These are phyloP conservation scores for Cyclotella cryptica DNA, from an alignment of 108 stramenopile species.

Conservation along the genomic window DNA sequence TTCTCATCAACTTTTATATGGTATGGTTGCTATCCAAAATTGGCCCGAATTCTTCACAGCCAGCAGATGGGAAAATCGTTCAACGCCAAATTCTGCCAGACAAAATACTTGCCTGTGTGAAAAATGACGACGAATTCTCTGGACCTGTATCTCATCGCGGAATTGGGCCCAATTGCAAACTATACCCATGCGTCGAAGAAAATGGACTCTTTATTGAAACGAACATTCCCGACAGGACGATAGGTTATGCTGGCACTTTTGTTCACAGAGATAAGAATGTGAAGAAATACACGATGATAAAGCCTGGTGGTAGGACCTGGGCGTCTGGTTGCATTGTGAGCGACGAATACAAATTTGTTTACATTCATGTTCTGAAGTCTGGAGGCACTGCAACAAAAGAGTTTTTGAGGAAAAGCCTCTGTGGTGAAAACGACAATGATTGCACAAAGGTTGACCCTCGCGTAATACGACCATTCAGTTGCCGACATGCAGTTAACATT, in stretches of 20 bases:
- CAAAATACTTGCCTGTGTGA: conserved; percentile 18
- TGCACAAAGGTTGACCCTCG: conserved; percentile 16
- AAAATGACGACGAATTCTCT: no score
- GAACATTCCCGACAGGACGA: neutral
- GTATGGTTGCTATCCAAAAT: neutral
- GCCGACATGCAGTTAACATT: conserved; percentile 13
- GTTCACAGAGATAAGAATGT: conserved; percentile 28
- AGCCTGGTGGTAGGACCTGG: conserved; percentile 22
- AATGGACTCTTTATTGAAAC: conserved; percentile 13
- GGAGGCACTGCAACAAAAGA: conserved; percentile 50
- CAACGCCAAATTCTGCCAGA: neutral
- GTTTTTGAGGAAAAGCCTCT: conserved; percentile 45
- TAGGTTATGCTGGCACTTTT: conserved; percentile 43
- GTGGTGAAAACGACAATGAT: conserved; percentile 35
- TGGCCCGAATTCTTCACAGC: neutral
- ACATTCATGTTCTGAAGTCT: conserved; percentile 53
- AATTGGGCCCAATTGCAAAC: conserved; percentile 7
- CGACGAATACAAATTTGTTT: conserved; percentile 50
- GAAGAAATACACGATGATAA: neutral
- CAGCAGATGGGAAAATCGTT: neutral
- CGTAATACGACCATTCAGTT: conserved; percentile 25
- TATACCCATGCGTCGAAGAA: conserved; percentile 30
- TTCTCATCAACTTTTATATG: conserved; percentile 15
- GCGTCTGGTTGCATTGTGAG: conserved; percentile 47
- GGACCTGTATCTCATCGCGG: no score